Conservation (phyloP, 352 stramenopile species). For the Phytophthora lateralis region DNA sequence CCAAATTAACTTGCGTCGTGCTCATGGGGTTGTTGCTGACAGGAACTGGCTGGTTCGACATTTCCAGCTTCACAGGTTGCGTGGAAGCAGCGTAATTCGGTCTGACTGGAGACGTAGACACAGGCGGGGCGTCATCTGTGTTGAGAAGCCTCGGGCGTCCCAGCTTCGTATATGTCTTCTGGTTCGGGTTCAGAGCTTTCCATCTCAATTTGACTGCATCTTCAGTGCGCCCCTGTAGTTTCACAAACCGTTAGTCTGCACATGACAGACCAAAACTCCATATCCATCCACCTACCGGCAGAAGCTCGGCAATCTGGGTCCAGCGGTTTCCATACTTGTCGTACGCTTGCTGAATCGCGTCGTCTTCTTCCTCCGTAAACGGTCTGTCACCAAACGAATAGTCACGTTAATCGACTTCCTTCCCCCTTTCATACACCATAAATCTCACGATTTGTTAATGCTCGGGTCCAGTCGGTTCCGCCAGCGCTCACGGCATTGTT, state of each 20-base stretch:
- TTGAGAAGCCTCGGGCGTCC: constrained; percentile 69
- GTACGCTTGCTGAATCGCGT: constrained; percentile 77
- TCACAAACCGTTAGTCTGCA: background rate
- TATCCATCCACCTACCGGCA: constrained; percentile 47
- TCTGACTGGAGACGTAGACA: constrained; percentile 37
- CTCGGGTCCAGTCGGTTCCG: constrained; percentile 96
- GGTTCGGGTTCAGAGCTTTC: constrained; percentile 85
- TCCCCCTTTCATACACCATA: too few species aligned
- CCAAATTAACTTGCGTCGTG: constrained; percentile 33
- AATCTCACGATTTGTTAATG: constrained; percentile 85
- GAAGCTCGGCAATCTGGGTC: constrained; percentile 84
- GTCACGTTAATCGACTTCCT: constrained; percentile 4
- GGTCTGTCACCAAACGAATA: constrained; percentile 36
- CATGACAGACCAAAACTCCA: background rate
- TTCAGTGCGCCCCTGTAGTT: constrained; percentile 66
- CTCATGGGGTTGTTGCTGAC: constrained; percentile 12
- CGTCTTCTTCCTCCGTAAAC: constrained; percentile 74
- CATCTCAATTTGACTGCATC: constrained; percentile 83
- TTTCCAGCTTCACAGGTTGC: constrained; percentile 22
- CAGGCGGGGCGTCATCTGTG: constrained; percentile 42
- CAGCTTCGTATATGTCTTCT: constrained; percentile 75
- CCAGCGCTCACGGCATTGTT: constrained; percentile 97
- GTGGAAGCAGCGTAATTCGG: constrained; percentile 14
- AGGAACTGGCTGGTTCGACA: constrained; percentile 4
- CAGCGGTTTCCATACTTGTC: constrained; percentile 87